Percentiles rank a stretch among this genome's conserved stretches.
Evolutionary conservation across 2,329 filamentous ascomycete species (phyloP).

Genomic region (Neopestalotiopsis clavispora): DNA sequence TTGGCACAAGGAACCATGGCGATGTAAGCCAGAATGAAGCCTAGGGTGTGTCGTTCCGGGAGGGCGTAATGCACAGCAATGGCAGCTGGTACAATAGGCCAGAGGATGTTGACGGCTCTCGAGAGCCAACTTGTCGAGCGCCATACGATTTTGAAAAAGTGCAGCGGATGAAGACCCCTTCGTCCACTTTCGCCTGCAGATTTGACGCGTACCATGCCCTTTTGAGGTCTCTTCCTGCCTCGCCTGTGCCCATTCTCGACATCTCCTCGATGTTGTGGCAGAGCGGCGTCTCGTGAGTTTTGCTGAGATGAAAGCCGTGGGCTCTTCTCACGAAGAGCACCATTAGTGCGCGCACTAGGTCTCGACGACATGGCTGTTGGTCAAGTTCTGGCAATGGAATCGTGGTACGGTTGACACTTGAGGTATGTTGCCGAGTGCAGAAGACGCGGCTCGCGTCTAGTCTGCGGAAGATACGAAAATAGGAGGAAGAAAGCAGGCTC

Average conservation of each 20-base stretch:
- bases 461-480: not conserved
- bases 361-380: conserved; percentile 7
- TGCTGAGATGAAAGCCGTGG: conserved; percentile 13
- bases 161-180: conserved; percentile 64
- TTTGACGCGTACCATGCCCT: conserved; percentile 34
- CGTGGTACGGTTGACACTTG: too few relatives aligned
- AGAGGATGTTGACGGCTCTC: conserved; percentile 70
- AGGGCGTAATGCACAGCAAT: conserved; percentile 61
- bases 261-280: conserved; percentile 19
- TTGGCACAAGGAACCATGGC: conserved; percentile 81
- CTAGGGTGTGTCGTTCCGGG: conserved; percentile 57
- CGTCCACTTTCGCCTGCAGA: conserved; percentile 70
- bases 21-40: conserved; percentile 75
- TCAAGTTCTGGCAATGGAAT: not conserved
- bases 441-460: not conserved
- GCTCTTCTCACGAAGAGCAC: conserved; percentile 18
- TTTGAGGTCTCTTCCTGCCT: conserved; percentile 17
- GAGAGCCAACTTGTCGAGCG: conserved; percentile 68
- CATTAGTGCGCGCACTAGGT: not conserved
- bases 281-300: conserved; percentile 12
- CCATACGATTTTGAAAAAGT: conserved; percentile 69
- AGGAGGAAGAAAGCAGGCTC: not conserved
- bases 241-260: conserved; percentile 12
- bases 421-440: not conserved
- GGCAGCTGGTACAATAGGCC: conserved; percentile 76